These are phyloP conservation scores for Trichoderma sp. DNA, from an alignment of 2,329 filamentous ascomycete species.

Conservation along the genomic window DNA sequence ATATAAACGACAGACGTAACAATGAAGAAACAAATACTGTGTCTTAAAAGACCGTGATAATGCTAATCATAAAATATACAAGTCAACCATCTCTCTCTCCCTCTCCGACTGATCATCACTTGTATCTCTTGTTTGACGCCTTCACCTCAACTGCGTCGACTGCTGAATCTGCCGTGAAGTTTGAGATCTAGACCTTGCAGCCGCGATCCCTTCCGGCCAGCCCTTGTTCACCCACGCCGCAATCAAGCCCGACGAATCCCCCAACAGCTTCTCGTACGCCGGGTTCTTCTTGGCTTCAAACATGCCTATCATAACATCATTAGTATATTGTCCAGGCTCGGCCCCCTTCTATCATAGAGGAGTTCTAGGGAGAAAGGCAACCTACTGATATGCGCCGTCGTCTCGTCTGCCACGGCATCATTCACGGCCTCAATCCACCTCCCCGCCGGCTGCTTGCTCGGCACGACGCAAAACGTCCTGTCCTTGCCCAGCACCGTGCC, in stretches of 20 bases:
- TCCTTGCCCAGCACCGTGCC: constrained; percentile 66
- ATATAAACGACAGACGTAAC: neutral
- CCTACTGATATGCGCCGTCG: constrained; percentile 73
- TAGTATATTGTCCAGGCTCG: constrained; percentile 3
- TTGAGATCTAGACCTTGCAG: constrained; percentile 35
- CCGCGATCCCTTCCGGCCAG: constrained; percentile 64
- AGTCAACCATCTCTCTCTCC: neutral
- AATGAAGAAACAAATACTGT: neutral
- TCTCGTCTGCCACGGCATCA: constrained; percentile 76
- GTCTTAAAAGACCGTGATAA: constrained; percentile 21
- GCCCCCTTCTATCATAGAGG: neutral
- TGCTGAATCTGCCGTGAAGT: neutral
- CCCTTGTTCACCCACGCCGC: constrained; percentile 64
- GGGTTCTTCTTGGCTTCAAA: constrained; percentile 74
- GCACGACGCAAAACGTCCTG: constrained; percentile 87
- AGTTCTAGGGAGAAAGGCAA: too few relatives aligned
- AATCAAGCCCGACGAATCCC: constrained; percentile 66
- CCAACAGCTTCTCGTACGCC: constrained; percentile 68
- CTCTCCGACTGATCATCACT: neutral
- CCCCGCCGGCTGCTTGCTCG: constrained; percentile 56
- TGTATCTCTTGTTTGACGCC: neutral
- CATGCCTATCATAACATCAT: constrained; percentile 55
- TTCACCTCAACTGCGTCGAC: neutral
- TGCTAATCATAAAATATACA: constrained; percentile 20
- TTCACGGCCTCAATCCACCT: constrained; percentile 75